phyloP scores from a whole-genome alignment of 306 rosid genomes.

The Vigna angularis region DNA sequence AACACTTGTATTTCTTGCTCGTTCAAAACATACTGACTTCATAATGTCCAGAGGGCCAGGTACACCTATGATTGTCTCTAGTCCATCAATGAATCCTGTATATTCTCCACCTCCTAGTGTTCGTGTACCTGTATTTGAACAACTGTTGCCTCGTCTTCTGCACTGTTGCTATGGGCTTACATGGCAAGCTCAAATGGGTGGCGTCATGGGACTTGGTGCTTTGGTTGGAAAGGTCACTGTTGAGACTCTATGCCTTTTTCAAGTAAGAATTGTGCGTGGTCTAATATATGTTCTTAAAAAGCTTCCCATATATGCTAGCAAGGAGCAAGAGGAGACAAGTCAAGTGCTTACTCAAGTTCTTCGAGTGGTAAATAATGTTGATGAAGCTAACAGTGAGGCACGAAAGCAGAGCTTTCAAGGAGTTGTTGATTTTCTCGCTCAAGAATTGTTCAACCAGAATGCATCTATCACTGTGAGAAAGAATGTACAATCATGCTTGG shows the following conservation, averaged over 20 bases:
- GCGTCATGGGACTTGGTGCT: constrained; percentile 98
- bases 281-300: constrained; percentile 92
- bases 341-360: constrained; percentile 99
- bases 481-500: constrained; percentile 95
- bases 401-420: constrained; percentile 92
- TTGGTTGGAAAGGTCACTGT: constrained; percentile 98
- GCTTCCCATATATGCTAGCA: constrained; percentile 93
- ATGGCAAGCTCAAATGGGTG: constrained; percentile 99
- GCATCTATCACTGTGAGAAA: constrained; percentile 94
- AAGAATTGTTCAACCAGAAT: constrained; percentile 93
- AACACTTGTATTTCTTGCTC: constrained; percentile 91
- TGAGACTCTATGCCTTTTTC: constrained; percentile 87
- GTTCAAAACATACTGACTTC: constrained; percentile 92
- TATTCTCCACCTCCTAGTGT: constrained; percentile 98
- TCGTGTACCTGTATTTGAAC: constrained; percentile 94
- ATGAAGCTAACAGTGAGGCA: constrained; percentile 97
- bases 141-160: constrained; percentile 92
- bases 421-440: constrained; percentile 91
- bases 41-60: constrained; percentile 92
- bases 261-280: constrained; percentile 92
- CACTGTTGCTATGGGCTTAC: constrained; percentile 97
- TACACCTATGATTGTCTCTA: constrained; percentile 97
- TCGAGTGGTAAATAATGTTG: constrained; percentile 97
- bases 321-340: constrained; percentile 99
- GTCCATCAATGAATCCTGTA: constrained; percentile 97